A percentile compares a stretch with the other conserved stretches of the same genome.
These are phyloP conservation scores for Russula compacta DNA, from an alignment of 768 basidiomycete genomes.

Conservation along the genomic window DNA sequence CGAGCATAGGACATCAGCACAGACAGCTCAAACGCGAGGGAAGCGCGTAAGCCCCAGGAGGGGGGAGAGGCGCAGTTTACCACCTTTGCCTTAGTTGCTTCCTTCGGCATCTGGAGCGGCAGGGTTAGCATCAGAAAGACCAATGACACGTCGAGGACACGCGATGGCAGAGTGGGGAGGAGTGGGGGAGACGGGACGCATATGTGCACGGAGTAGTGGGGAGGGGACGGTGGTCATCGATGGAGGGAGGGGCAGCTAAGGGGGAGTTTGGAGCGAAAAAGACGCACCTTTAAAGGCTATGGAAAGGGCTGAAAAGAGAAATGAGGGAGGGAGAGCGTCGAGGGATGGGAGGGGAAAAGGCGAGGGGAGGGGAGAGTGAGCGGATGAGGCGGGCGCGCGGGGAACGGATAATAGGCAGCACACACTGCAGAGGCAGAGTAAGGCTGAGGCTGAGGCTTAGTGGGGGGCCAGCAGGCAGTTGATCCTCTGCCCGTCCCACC, in stretches of 20 bases:
- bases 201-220: neutral
- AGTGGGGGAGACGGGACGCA: neutral
- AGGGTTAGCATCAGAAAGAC: constrained; percentile 28
- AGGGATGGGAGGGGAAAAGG: constrained; percentile 4
- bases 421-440: neutral
- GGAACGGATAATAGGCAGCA: constrained; percentile 9
- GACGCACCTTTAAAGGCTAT: constrained; percentile 9
- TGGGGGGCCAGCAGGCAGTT: constrained; percentile 16
- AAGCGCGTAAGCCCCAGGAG: constrained; percentile 13
- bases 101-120: constrained; percentile 66
- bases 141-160: constrained; percentile 34
- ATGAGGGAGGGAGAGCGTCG: neutral
- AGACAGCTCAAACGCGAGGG: neutral
- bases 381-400: constrained; percentile 15
- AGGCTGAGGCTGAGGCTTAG: neutral
- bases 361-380: neutral
- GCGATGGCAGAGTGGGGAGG: constrained; percentile 20
- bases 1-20: constrained; percentile 14
- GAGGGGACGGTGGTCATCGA: constrained; percentile 6
- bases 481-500: constrained; percentile 5
- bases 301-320: neutral
- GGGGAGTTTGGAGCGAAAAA: neutral
- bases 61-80: constrained; percentile 33
- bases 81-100: constrained; percentile 61
- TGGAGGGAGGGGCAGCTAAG: neutral